Evolutionary conservation across 2,329 filamentous ascomycete genomes (phyloP).

Genomic region (Trichoderma simmonsii): DNA sequence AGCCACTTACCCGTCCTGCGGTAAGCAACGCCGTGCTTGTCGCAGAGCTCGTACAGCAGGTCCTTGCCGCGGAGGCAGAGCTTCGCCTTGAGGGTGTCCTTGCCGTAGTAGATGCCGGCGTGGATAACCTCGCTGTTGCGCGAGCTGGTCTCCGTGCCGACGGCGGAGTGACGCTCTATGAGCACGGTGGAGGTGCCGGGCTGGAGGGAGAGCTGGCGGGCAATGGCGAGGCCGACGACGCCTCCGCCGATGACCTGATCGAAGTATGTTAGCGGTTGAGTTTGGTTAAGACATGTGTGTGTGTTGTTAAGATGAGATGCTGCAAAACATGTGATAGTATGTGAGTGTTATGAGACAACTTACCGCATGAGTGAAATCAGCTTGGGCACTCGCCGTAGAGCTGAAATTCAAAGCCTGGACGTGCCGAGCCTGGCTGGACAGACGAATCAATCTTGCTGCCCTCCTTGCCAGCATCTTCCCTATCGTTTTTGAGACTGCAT

Average conservation of each 20-base stretch:
- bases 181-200: constrained; percentile 66
- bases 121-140: constrained; percentile 97
- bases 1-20: constrained; percentile 88
- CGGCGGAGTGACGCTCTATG: constrained; percentile 71
- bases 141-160: constrained; percentile 83
- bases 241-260: constrained; percentile 55
- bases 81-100: constrained; percentile 70
- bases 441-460: background rate
- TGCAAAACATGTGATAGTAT: too few relatives aligned
- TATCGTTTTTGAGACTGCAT: background rate
- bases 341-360: constrained; percentile 22
- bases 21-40: constrained; percentile 63
- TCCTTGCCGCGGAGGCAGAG: constrained; percentile 77
- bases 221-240: constrained; percentile 76
- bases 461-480: constrained; percentile 18
- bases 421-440: background rate
- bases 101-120: constrained; percentile 87
- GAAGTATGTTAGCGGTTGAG: background rate
- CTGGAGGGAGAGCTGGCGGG: constrained; percentile 65
- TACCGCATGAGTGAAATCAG: constrained; percentile 48
- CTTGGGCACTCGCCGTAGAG: constrained; percentile 30
- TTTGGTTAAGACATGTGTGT: too few relatives aligned
- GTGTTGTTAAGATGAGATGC: background rate
- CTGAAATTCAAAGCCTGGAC: constrained; percentile 34
- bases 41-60: constrained; percentile 77